phyloP scores from a whole-genome alignment of 1,284 basidiomycete genomes.

The Mycena citricolor region DNA sequence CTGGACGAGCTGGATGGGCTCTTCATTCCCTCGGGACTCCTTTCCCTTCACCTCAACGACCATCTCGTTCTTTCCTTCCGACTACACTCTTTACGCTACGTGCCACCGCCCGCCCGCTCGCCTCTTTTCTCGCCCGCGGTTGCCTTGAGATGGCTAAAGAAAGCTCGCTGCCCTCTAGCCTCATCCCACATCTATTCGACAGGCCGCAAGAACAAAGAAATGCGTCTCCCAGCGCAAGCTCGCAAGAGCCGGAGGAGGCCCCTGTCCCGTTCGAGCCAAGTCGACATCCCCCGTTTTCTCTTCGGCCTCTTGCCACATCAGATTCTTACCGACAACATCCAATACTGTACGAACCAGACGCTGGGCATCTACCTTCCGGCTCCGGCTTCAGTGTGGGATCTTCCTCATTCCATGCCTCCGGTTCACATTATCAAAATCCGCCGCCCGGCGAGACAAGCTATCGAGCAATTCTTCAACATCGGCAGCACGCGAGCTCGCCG shows the following conservation, averaged over 20 bases:
- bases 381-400: too few relatives aligned
- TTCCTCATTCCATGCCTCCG: too few relatives aligned
- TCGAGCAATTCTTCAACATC: too few relatives aligned
- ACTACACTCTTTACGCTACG: conserved; percentile 23
- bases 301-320: conserved; percentile 7
- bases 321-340: too few relatives aligned
- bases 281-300: conserved; percentile 5
- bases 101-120: conserved; percentile 15
- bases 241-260: conserved; percentile 15
- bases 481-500: too few relatives aligned
- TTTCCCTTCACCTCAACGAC: conserved; percentile 22
- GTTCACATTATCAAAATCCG: too few relatives aligned
- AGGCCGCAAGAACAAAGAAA: conserved; percentile 35
- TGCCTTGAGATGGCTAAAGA: conserved; percentile 37
- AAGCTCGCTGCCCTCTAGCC: conserved; percentile 50
- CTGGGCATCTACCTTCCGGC: too few relatives aligned
- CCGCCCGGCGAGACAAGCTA: too few relatives aligned
- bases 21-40: conserved; percentile 28
- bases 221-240: conserved; percentile 14
- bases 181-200: conserved; percentile 43
- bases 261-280: conserved; percentile 5
- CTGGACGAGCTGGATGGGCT: conserved; percentile 30
- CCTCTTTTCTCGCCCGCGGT: conserved; percentile 18
- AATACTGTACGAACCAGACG: too few relatives aligned
- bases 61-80: conserved; percentile 19